A percentile compares a stretch with the other conserved stretches of the same genome.
Conservation (phyloP, 306 rosid species). For the Gleditsia sinensis region DNA sequence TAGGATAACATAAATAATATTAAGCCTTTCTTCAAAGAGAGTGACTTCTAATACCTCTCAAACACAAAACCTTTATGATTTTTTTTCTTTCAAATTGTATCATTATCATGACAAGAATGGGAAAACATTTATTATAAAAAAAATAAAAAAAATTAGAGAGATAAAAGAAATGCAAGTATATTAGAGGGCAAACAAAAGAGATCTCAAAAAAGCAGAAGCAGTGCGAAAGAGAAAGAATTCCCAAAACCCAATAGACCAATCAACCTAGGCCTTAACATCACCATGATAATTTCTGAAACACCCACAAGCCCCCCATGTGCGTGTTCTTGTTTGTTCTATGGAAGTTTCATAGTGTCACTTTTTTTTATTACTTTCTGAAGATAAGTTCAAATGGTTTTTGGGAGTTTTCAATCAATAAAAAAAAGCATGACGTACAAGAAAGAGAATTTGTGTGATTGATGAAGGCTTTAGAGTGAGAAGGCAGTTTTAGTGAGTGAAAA, state of each 20-base stretch:
- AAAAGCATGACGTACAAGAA: constrained; percentile 36
- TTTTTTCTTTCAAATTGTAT: constrained; percentile 14
- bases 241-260: constrained; percentile 46
- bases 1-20: constrained; percentile 38
- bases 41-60: constrained; percentile 45
- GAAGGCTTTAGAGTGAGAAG: constrained; percentile 44
- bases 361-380: constrained; percentile 27
- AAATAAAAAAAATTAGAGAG: constrained; percentile 1
- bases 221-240: constrained; percentile 13
- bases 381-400: constrained; percentile 57
- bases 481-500: constrained; percentile 32
- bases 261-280: constrained; percentile 26
- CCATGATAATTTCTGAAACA: constrained; percentile 9
- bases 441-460: constrained; percentile 31
- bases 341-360: constrained; percentile 29
- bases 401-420: constrained; percentile 30
- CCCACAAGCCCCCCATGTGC: constrained; percentile 40
- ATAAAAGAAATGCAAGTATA: neutral
- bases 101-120: constrained; percentile 25
- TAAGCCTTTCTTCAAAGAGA: constrained; percentile 42
- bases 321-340: constrained; percentile 58
- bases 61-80: neutral
- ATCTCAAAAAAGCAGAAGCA: neutral
- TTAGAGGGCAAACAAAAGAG: constrained; percentile 23
- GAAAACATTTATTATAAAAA: neutral